These are phyloP conservation scores for Lepidium aucheri DNA, from an alignment of 345 rosid genomes.

Conservation along the genomic window DNA sequence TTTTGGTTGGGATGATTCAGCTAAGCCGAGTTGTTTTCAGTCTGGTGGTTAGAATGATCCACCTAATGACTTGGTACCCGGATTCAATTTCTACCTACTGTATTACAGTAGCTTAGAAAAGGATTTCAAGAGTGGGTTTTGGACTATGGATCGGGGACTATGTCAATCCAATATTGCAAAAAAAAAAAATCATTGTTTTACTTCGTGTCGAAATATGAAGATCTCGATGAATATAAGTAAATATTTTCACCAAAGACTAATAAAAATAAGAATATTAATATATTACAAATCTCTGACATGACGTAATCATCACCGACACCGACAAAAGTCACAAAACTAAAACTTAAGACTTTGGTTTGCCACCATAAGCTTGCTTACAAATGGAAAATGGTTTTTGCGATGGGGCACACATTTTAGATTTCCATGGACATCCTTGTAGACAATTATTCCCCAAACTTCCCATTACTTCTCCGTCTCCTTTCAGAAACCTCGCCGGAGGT, in stretches of 20 bases:
- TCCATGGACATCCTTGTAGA: conserved; percentile 63
- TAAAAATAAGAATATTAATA: not conserved
- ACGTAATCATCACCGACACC: conserved; percentile 19
- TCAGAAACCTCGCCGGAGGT: conserved; percentile 53
- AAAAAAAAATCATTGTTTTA: not conserved
- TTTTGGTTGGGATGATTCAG: no score
- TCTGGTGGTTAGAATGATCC: no score
- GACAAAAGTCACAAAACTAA: conserved; percentile 4
- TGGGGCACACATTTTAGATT: conserved; percentile 64
- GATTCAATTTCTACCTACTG: no score
- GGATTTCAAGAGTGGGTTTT: no score
- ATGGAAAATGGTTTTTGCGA: conserved; percentile 63
- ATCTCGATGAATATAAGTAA: not conserved
- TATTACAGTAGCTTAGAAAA: no score
- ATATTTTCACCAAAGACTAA: not conserved
- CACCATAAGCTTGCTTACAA: conserved; percentile 77
- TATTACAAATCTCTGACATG: conserved; percentile 20
- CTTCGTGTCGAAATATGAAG: conserved; percentile 1
- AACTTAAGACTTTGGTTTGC: conserved; percentile 46
- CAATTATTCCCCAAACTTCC: conserved; percentile 95
- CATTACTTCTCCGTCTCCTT: conserved; percentile 27
- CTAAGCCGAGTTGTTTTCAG: no score
- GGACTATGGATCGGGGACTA: no score
- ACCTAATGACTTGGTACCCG: no score
- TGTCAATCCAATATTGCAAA: no score